Conservation (phyloP, 495 filamentous ascomycete genomes). For the Neurospora terricola region DNA sequence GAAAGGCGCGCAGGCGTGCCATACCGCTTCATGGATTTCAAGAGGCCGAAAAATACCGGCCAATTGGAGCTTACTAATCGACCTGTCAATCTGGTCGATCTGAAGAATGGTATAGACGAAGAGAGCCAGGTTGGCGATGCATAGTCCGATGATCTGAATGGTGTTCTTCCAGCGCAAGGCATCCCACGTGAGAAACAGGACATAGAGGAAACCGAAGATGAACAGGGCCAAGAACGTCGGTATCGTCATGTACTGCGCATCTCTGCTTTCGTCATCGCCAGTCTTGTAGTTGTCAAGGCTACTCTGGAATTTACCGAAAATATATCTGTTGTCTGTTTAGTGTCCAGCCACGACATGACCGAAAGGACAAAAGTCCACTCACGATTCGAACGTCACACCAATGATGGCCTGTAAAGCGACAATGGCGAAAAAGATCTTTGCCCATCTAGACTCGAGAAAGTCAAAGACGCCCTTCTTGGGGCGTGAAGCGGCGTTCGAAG, state of each 20-base stretch:
- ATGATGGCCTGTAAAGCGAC: conserved; percentile 68
- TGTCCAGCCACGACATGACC: neutral
- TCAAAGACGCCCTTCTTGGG: conserved; percentile 43
- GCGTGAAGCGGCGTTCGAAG: conserved; percentile 10
- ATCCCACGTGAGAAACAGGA: conserved; percentile 82
- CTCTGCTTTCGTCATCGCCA: conserved; percentile 13
- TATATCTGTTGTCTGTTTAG: conserved; percentile 43
- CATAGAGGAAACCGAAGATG: conserved; percentile 92
- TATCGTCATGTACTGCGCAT: conserved; percentile 54
- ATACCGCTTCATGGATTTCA: conserved; percentile 39
- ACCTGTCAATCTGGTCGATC: conserved; percentile 73
- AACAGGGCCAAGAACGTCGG: conserved; percentile 91
- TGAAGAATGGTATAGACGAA: conserved; percentile 89
- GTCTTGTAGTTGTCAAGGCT: conserved; percentile 27
- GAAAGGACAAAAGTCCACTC: conserved; percentile 26
- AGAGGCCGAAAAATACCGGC: conserved; percentile 26
- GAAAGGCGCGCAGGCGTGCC: conserved; percentile 58
- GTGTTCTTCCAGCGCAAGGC: conserved; percentile 92
- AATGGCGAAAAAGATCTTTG: conserved; percentile 70
- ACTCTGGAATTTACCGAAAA: conserved; percentile 58
- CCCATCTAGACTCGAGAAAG: conserved; percentile 72
- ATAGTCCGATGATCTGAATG: conserved; percentile 95
- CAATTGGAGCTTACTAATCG: conserved; percentile 42
- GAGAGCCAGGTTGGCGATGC: conserved; percentile 80
- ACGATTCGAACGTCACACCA: conserved; percentile 78